phyloP scores from a whole-genome alignment of 108 stramenopile genomes.

The Fragilaria radians region DNA sequence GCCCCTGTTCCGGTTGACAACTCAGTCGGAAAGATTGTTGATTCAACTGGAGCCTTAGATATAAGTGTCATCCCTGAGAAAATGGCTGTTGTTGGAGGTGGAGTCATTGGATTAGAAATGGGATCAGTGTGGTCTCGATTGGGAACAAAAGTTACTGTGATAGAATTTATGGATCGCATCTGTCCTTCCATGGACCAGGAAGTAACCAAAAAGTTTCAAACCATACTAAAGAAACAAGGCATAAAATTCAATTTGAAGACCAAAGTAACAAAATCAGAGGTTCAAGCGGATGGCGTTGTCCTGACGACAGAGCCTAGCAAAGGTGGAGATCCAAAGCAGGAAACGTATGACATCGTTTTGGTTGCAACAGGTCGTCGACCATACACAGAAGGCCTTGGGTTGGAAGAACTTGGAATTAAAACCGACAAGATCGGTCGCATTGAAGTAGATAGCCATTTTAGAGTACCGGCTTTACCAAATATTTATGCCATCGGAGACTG shows the following conservation, averaged over 20 bases:
- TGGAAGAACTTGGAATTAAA: constrained; percentile 93
- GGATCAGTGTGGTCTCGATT: constrained; percentile 98
- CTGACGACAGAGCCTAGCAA: constrained; percentile 88
- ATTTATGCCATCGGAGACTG: constrained; percentile 97
- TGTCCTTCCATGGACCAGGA: constrained; percentile 96
- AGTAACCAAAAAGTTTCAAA: constrained; percentile 93
- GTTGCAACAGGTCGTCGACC: constrained; percentile 99
- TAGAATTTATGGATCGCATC: constrained; percentile 97
- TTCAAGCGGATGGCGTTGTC: constrained; percentile 73
- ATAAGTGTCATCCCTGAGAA: constrained; percentile 81
- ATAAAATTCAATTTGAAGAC: constrained; percentile 96
- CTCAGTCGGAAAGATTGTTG: constrained; percentile 93
- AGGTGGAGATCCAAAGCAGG: constrained; percentile 75
- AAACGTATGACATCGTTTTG: constrained; percentile 90
- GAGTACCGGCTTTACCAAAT: constrained; percentile 79
- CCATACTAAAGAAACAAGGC: constrained; percentile 96
- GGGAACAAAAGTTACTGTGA: constrained; percentile 93
- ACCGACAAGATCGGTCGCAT: constrained; percentile 94
- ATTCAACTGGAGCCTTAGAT: constrained; percentile 97
- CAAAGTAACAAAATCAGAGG: constrained; percentile 88
- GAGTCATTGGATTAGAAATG: constrained; percentile 99
- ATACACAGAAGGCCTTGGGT: constrained; percentile 94
- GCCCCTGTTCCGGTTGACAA: constrained; percentile 98
- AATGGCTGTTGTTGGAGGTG: constrained; percentile 97
- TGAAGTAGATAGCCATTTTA: constrained; percentile 95